Percentiles rank a stretch among this genome's conserved stretches.
phyloP scores from a whole-genome alignment of 257 asterid species.

The Anisodus tanguticus region DNA sequence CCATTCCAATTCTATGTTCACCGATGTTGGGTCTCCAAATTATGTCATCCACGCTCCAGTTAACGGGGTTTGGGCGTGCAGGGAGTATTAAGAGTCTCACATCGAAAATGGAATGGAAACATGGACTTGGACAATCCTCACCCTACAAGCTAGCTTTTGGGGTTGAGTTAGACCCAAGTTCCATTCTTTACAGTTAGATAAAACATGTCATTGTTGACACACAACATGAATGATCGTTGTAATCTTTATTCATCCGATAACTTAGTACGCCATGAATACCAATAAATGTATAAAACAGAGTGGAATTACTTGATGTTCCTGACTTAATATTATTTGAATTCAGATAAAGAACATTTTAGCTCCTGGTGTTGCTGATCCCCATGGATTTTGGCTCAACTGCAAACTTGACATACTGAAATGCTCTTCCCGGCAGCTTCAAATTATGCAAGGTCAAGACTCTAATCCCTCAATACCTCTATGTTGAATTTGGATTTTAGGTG shows the following conservation, averaged over 20 bases:
- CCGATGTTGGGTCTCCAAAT: too few relatives aligned
- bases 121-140: too few relatives aligned
- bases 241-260: not conserved
- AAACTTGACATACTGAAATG: constrained; percentile 63
- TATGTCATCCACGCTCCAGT: too few relatives aligned
- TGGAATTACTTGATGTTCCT: constrained; percentile 6
- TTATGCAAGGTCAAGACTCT: constrained; percentile 61
- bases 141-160: too few relatives aligned
- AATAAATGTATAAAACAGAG: not conserved
- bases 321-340: constrained; percentile 8
- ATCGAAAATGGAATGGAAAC: too few relatives aligned
- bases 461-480: not conserved
- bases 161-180: too few relatives aligned
- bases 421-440: constrained; percentile 60
- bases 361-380: constrained; percentile 78
- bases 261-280: not conserved
- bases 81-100: too few relatives aligned
- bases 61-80: too few relatives aligned
- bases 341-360: constrained; percentile 81
- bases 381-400: constrained; percentile 74
- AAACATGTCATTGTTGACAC: constrained; percentile 10
- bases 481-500: not conserved
- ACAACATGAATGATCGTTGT: not conserved
- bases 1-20: too few relatives aligned
- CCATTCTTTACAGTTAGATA: not conserved